Conservation (phyloP, 108 stramenopile species). For the Cyclotella sp. region DNA sequence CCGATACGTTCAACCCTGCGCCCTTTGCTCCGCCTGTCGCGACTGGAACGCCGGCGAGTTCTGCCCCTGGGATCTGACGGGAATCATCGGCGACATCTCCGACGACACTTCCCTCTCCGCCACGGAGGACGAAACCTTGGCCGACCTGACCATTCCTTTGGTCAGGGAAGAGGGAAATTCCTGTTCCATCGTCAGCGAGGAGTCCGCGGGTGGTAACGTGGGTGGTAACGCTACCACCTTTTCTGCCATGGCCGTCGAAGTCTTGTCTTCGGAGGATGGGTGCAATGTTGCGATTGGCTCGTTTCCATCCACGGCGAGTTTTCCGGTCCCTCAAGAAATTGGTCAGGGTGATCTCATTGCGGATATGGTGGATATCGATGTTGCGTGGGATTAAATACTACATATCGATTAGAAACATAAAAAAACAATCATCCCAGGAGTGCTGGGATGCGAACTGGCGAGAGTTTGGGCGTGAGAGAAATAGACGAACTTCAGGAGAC, state of each 20-base stretch:
- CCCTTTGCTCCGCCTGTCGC: conserved; percentile 52
- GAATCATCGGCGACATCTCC: conserved; percentile 39
- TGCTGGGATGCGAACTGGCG: not conserved
- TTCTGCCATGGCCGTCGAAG: not conserved
- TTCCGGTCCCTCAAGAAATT: conserved; percentile 37
- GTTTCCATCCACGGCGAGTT: conserved; percentile 6
- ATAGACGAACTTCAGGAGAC: conserved; percentile 7
- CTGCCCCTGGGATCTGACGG: conserved; percentile 54
- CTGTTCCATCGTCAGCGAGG: conserved; percentile 1
- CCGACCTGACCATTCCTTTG: not conserved
- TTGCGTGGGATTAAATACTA: conserved; percentile 31
- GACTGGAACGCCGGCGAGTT: conserved; percentile 56
- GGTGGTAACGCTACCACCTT: conserved; percentile 6
- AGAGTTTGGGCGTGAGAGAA: not conserved
- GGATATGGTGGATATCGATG: conserved; percentile 32
- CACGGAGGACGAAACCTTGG: not conserved
- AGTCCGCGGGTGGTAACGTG: not conserved
- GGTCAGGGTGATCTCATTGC: conserved; percentile 22
- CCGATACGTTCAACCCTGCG: conserved; percentile 28
- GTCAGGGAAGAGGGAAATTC: not conserved
- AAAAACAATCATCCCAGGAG: not conserved
- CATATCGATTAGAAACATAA: not conserved
- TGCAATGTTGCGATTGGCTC: not conserved
- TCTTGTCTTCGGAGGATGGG: not conserved
- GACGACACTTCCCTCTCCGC: conserved; percentile 4